Conservation (phyloP, 768 basidiomycete genomes). For the Lactarius trivialis region DNA sequence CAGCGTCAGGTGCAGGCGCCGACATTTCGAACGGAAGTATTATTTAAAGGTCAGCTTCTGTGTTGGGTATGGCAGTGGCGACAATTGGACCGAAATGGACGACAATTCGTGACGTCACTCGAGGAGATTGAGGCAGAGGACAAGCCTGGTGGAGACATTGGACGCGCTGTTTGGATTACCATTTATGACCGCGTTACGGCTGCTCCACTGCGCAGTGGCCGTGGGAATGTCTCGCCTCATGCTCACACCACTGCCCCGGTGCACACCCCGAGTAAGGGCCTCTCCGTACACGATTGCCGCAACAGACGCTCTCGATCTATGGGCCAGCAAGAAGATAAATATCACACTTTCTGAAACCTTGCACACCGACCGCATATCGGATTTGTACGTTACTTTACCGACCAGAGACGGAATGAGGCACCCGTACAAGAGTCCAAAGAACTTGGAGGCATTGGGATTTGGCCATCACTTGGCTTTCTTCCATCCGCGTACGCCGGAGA, state of each 20-base stretch:
- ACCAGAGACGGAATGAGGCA: slow-evolving; percentile 54
- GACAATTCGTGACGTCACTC: neutral
- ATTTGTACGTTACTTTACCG: slow-evolving; percentile 64
- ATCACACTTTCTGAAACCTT: slow-evolving; percentile 45
- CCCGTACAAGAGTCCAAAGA: slow-evolving; percentile 36
- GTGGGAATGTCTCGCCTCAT: neutral
- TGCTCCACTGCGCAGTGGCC: no score
- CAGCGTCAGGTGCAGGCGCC: neutral
- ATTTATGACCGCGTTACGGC: neutral
- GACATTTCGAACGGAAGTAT: neutral
- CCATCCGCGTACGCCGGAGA: slow-evolving; percentile 56
- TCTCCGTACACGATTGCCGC: slow-evolving; percentile 7
- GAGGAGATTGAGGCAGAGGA: neutral
- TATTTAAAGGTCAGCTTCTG: neutral
- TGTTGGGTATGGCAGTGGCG: neutral
- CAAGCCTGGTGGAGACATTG: no score
- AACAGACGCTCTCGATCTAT: slow-evolving; percentile 39
- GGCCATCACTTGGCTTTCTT: slow-evolving; percentile 76
- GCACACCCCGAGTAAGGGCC: slow-evolving; percentile 1
- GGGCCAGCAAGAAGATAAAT: slow-evolving; percentile 46
- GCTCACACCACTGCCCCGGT: neutral
- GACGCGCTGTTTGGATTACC: neutral
- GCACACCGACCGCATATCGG: slow-evolving; percentile 49
- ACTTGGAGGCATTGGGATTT: slow-evolving; percentile 41
- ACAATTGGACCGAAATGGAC: neutral